These are phyloP conservation scores for Marasmius tenuissimus DNA, from an alignment of 1,284 basidiomycete genomes.

Conservation along the genomic window DNA sequence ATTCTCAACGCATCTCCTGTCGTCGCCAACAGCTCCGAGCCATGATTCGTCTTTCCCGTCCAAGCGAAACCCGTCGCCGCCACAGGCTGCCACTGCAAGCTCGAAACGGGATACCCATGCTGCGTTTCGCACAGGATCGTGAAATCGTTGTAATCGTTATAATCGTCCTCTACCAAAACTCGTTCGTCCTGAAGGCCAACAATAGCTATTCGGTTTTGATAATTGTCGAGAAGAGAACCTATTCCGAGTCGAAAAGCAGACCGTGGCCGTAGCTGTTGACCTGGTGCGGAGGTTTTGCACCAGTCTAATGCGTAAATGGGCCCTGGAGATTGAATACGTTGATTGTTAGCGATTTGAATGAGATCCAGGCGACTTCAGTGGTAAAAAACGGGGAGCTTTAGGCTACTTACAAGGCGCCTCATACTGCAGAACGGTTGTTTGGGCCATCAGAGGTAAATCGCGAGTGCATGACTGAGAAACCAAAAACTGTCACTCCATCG, in stretches of 20 bases:
- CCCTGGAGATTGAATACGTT: slow-evolving; percentile 44
- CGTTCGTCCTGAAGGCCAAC: slow-evolving; percentile 83
- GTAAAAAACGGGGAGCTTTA: background rate
- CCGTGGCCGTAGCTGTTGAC: slow-evolving; percentile 68
- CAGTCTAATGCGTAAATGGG: slow-evolving; percentile 82
- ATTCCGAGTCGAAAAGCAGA: slow-evolving; percentile 80
- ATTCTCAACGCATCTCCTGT: slow-evolving; percentile 88
- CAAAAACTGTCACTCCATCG: background rate
- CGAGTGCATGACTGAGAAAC: background rate
- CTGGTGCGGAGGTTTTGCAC: slow-evolving; percentile 78
- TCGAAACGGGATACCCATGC: slow-evolving; percentile 84
- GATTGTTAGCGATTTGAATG: background rate
- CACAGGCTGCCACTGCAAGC: slow-evolving; percentile 81
- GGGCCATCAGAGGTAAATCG: slow-evolving; percentile 43
- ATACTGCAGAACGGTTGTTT: slow-evolving; percentile 68
- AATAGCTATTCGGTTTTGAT: slow-evolving; percentile 78
- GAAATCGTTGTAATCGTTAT: slow-evolving; percentile 79
- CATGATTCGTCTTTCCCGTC: slow-evolving; percentile 54
- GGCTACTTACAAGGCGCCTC: slow-evolving; percentile 69
- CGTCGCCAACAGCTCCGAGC: slow-evolving; percentile 83
- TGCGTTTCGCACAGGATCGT: slow-evolving; percentile 75
- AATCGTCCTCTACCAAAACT: slow-evolving; percentile 80
- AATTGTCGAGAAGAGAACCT: slow-evolving; percentile 79
- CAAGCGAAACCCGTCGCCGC: slow-evolving; percentile 60
- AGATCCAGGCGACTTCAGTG: background rate